Evolutionary conservation across 2,329 filamentous ascomycete genomes (phyloP).

Genomic region (Clarireedia paspali): DNA sequence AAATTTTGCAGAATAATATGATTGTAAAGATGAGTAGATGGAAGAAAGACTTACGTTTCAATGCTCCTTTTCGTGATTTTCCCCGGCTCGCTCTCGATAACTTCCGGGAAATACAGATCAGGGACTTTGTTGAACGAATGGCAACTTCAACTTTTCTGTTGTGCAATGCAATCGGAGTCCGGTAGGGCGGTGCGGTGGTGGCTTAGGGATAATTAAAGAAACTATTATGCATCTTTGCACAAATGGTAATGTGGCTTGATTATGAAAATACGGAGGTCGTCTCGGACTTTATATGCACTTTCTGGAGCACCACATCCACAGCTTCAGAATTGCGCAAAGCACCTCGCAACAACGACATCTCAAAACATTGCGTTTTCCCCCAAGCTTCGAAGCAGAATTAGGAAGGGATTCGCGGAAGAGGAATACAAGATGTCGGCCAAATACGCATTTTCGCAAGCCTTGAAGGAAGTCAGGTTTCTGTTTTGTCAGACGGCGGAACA

Average conservation of each 20-base stretch:
- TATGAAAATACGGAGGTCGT: no score
- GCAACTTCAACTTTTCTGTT: not conserved
- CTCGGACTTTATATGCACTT: no score
- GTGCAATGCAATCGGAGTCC: not conserved
- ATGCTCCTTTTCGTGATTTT: not conserved
- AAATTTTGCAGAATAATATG: no score
- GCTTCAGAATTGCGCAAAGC: no score
- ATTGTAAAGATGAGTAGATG: not conserved
- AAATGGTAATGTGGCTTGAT: not conserved
- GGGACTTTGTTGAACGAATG: not conserved
- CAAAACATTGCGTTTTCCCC: no score
- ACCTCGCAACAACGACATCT: not conserved
- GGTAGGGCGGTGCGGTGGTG: not conserved
- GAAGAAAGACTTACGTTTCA: not conserved
- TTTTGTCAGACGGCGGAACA: conserved; percentile 93
- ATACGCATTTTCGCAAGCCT: conserved; percentile 80
- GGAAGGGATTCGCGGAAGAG: not conserved
- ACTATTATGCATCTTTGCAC: not conserved
- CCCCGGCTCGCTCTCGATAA: no score
- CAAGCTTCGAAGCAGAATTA: not conserved
- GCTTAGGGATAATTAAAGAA: not conserved
- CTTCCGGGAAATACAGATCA: not conserved
- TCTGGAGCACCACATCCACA: no score
- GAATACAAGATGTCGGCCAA: conserved; percentile 68
- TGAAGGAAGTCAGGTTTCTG: conserved; percentile 95